These are phyloP conservation scores for Candida patagonica DNA, from an alignment of 805 yeast species.

Conservation along the genomic window DNA sequence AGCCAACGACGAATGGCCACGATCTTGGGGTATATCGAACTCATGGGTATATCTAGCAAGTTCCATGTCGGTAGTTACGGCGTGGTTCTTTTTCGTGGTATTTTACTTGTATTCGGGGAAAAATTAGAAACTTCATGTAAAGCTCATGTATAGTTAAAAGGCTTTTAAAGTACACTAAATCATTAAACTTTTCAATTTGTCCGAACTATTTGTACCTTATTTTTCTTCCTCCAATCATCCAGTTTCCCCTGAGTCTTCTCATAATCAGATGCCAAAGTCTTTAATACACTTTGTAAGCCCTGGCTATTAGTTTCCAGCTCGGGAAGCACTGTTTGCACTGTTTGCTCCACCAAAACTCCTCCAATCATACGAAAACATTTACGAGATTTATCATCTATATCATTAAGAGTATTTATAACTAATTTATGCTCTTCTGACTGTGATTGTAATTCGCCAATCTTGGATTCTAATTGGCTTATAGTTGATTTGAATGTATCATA, in stretches of 20 bases:
- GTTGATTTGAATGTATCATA: conserved; percentile 31
- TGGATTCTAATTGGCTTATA: conserved; percentile 28
- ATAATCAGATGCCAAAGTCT: conserved; percentile 33
- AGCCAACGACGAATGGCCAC: conserved; percentile 89
- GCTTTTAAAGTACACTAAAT: not conserved
- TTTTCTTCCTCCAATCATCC: conserved; percentile 40
- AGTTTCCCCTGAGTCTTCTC: conserved; percentile 34
- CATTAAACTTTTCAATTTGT: conserved; percentile 4
- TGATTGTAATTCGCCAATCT: conserved; percentile 33
- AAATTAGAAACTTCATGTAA: not conserved
- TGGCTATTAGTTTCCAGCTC: conserved; percentile 47
- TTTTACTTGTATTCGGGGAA: conserved; percentile 41
- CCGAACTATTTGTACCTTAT: conserved; percentile 40
- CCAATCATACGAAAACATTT: conserved; percentile 91
- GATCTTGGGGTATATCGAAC: conserved; percentile 89
- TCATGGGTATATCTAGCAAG: conserved; percentile 84
- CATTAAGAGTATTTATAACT: conserved; percentile 49
- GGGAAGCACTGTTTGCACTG: conserved; percentile 66
- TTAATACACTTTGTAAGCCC: conserved; percentile 37
- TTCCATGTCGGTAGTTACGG: conserved; percentile 55
- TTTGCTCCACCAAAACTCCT: conserved; percentile 77
- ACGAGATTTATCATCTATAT: conserved; percentile 43
- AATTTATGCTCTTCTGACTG: conserved; percentile 38
- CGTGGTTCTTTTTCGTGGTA: conserved; percentile 72
- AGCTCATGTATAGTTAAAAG: too few species aligned